phyloP scores from a whole-genome alignment of 2,329 filamentous ascomycete species.

The Westerdykella aurantiaca region DNA sequence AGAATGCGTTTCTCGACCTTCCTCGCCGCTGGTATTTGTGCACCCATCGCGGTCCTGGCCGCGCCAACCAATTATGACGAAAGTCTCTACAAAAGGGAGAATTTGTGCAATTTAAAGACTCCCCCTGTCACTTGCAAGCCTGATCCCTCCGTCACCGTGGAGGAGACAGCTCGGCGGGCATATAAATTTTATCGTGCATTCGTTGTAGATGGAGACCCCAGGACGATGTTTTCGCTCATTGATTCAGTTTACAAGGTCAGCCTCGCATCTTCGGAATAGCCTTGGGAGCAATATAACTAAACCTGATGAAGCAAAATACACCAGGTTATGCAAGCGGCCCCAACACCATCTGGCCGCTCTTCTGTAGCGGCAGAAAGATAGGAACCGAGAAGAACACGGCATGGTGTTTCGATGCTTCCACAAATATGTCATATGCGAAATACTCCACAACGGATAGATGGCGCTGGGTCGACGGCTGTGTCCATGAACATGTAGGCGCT shows the following conservation, averaged over 20 bases:
- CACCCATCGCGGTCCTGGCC: conserved; percentile 11
- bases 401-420: conserved; percentile 15
- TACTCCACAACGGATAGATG: conserved; percentile 9
- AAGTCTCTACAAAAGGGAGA: conserved; percentile 8
- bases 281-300: not conserved
- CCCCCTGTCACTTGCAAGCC: conserved; percentile 13
- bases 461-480: conserved; percentile 10
- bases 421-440: conserved; percentile 14
- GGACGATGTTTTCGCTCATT: conserved; percentile 17
- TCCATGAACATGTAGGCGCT: conserved; percentile 7
- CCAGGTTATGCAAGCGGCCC: conserved; percentile 12
- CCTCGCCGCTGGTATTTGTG: conserved; percentile 4
- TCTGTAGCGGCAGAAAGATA: conserved; percentile 11
- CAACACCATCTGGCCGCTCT: conserved; percentile 13
- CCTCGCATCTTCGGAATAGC: not conserved
- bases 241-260: conserved; percentile 12
- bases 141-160: conserved; percentile 9
- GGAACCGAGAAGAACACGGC: conserved; percentile 9
- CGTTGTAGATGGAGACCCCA: conserved; percentile 15
- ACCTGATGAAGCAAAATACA: not conserved
- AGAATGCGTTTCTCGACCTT: conserved; percentile 8
- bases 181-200: conserved; percentile 16
- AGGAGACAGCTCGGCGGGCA: conserved; percentile 12
- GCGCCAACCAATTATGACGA: conserved; percentile 5
- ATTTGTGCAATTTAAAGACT: conserved; percentile 14